Evolutionary conservation across 208 protist species (phyloP).

Genomic region (Crithidia bombi): DNA sequence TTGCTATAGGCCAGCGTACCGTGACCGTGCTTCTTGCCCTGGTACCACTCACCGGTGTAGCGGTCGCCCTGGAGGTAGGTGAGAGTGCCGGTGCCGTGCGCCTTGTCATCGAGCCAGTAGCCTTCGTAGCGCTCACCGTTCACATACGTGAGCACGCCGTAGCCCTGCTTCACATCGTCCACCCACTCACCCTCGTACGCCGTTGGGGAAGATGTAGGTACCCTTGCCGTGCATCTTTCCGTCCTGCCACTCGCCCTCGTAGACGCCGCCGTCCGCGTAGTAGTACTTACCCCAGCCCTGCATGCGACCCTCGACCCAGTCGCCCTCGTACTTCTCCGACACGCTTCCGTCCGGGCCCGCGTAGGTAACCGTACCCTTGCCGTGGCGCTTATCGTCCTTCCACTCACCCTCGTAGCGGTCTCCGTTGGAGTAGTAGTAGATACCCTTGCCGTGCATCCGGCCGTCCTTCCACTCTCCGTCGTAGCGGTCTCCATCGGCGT

Average conservation of each 20-base stretch:
- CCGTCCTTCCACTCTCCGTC: slow-evolving; percentile 94
- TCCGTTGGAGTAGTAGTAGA: slow-evolving; percentile 91
- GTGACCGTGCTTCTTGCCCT: slow-evolving; percentile 91
- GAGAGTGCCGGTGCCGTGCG: slow-evolving; percentile 89
- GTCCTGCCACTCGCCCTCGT: slow-evolving; percentile 92
- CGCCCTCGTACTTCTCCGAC: slow-evolving; percentile 94
- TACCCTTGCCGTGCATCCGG: slow-evolving; percentile 92
- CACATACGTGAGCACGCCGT: slow-evolving; percentile 88
- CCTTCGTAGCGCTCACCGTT: slow-evolving; percentile 91
- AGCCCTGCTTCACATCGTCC: slow-evolving; percentile 92
- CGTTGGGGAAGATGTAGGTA: slow-evolving; percentile 94
- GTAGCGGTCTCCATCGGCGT: slow-evolving; percentile 93
- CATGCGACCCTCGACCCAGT: slow-evolving; percentile 94
- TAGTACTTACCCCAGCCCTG: slow-evolving; percentile 95
- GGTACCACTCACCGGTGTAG: slow-evolving; percentile 91
- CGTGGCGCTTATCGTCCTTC: slow-evolving; percentile 94
- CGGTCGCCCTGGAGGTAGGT: slow-evolving; percentile 92
- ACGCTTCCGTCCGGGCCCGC: slow-evolving; percentile 90
- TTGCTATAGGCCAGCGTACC: slow-evolving; percentile 92
- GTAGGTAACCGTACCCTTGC: slow-evolving; percentile 91
- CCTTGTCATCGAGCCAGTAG: slow-evolving; percentile 91
- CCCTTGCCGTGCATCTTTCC: slow-evolving; percentile 93
- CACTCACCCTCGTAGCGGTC: slow-evolving; percentile 94
- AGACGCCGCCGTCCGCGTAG: slow-evolving; percentile 93
- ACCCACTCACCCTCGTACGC: slow-evolving; percentile 95